A percentile compares a stretch with the other conserved stretches of the same genome.
These are phyloP conservation scores for Phaeoacremonium minimum DNA, from an alignment of 2,329 filamentous ascomycete species.

Conservation along the genomic window DNA sequence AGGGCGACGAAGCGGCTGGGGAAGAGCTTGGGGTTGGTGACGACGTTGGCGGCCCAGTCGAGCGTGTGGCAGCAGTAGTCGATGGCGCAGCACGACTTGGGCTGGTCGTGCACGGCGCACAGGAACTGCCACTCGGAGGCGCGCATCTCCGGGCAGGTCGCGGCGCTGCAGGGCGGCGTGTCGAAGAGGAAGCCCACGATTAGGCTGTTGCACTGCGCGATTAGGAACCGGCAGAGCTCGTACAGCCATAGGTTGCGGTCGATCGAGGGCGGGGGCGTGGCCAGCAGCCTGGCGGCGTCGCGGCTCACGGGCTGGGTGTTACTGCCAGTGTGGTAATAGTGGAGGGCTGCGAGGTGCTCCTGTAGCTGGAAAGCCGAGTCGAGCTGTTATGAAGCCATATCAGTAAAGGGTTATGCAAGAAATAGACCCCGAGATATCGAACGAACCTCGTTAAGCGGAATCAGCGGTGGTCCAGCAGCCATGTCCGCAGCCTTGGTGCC, in stretches of 20 bases:
- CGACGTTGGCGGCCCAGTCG: constrained; percentile 92
- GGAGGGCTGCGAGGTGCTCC: constrained; percentile 90
- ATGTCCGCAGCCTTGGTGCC: constrained; percentile 92
- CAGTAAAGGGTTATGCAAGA: too few relatives aligned
- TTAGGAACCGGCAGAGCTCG: constrained; percentile 93
- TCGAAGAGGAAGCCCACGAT: constrained; percentile 93
- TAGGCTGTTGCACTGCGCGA: constrained; percentile 87
- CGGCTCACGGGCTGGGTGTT: constrained; percentile 70
- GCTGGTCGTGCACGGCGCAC: constrained; percentile 93
- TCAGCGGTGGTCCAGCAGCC: constrained; percentile 83
- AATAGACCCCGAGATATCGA: too few relatives aligned
- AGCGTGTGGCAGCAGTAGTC: constrained; percentile 99
- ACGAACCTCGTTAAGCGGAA: constrained; percentile 77
- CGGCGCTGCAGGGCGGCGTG: constrained; percentile 78
- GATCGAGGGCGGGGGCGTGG: constrained; percentile 74
- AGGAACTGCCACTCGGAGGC: constrained; percentile 99
- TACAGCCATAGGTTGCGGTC: constrained; percentile 94
- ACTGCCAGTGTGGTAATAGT: constrained; percentile 71
- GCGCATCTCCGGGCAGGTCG: constrained; percentile 96
- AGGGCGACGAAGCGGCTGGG: constrained; percentile 71
- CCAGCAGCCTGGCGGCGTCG: constrained; percentile 69
- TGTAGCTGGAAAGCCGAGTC: constrained; percentile 97
- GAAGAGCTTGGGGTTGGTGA: constrained; percentile 93
- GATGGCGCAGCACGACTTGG: constrained; percentile 95
- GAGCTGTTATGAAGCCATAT: too few relatives aligned